Percentiles rank a stretch among this genome's conserved stretches.
These are phyloP conservation scores for Lepraria neglecta DNA, from an alignment of 495 filamentous ascomycete genomes.

Conservation along the genomic window DNA sequence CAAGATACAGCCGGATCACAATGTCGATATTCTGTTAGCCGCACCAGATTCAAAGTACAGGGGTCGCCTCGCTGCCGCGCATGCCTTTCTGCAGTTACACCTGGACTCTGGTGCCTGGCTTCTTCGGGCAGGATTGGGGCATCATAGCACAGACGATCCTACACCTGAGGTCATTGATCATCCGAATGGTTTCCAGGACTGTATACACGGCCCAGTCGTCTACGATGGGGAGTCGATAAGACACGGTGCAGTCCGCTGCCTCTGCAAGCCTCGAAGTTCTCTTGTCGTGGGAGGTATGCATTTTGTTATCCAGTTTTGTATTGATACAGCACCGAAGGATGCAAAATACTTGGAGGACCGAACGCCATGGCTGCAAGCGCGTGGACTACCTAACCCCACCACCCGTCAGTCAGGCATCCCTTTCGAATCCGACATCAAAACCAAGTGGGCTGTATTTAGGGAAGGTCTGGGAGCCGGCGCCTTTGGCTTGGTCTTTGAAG, in stretches of 20 bases:
- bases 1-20: not conserved
- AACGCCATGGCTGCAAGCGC: not conserved
- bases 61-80: not conserved
- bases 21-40: not conserved
- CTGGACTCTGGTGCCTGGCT: not conserved
- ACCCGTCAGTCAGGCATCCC: not conserved
- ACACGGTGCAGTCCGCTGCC: not conserved
- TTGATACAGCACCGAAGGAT: not conserved
- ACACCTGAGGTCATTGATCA: not conserved
- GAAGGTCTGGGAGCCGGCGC: not conserved
- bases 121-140: not conserved
- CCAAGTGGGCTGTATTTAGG: not conserved
- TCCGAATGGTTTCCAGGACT: too few relatives aligned
- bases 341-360: not conserved
- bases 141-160: not conserved
- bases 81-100: not conserved
- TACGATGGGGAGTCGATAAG: not conserved
- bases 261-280: not conserved
- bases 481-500: not conserved
- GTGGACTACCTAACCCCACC: not conserved
- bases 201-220: too few relatives aligned
- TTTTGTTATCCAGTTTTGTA: not conserved
- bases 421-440: not conserved
- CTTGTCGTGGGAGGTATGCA: not conserved
- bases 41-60: not conserved